Evolutionary conservation across 2,329 filamentous ascomycete species (phyloP), one percentile per base, ranked within the genome.

Genomic region (Rachicladosporium sp.): DNA sequence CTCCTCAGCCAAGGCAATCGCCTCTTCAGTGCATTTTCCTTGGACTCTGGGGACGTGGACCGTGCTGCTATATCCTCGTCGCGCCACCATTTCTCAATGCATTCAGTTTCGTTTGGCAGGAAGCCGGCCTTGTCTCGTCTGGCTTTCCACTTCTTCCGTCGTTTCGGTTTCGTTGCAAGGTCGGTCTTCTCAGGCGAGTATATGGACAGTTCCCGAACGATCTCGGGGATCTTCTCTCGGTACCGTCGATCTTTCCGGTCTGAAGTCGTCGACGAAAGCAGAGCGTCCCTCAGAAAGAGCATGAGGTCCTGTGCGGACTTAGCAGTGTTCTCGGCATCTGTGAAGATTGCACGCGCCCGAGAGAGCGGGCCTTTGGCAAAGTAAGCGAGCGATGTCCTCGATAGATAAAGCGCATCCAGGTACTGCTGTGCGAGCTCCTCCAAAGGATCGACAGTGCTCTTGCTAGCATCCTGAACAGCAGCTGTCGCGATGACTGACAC

Each of bases 331-430:
- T 73, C 72, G 44, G 77, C 72, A 10, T 76, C 62, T 42, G 78
- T 74, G 46, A 85, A 85, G 10, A 78, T 73, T 35, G 79, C 80
- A 43, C 83, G 74, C 34, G 82, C 79, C 49, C 82, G 73, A 33
- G 83, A 84, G 12, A 91, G 64, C 1, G 84, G 82, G 1, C 83
- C 84, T 63, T 91, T 91, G 12, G 80, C 80, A 59, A 89, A 88
- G 59, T 88, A 91, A 42, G 83, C 83, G 41, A 89, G 64, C 3
- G 83, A 85, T 29, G 81, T 83, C 71, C 83, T 62, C 6, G 57
- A 63, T 8, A 64, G 49, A 55, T 73, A 69, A 46, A 70, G 49
- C 27, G 64, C 59, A 10, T 69, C 64, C 12, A 70, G 52, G 42
- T 62, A 63, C 35, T 62, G 53, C 15, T 55, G 53, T 4, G 53